Evolutionary conservation across 1,284 basidiomycete species (phyloP).

Genomic region (Fomitopsis schrenkii): DNA sequence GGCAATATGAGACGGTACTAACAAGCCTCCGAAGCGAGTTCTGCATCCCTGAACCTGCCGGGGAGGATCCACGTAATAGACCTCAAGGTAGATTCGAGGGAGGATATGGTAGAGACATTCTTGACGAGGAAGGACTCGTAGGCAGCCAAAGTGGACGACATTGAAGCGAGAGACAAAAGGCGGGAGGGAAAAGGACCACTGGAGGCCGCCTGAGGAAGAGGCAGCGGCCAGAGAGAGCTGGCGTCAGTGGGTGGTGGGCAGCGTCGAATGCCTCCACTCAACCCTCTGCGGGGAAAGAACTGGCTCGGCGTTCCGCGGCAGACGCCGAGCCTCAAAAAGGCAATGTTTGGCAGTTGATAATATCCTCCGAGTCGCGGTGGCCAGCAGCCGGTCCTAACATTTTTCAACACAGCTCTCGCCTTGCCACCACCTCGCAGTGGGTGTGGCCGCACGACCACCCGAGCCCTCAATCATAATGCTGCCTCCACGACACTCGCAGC

Average conservation of each 20-base stretch:
- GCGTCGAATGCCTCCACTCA: background rate
- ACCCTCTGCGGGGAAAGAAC: background rate
- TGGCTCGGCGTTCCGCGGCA: background rate
- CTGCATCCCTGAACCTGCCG: slow-evolving; percentile 95
- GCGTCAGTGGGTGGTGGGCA: slow-evolving; percentile 11
- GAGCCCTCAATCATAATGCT: background rate
- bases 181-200: slow-evolving; percentile 10
- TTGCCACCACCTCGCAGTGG: background rate
- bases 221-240: slow-evolving; percentile 9
- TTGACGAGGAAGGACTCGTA: slow-evolving; percentile 83
- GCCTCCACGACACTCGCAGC: background rate
- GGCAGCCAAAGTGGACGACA: slow-evolving; percentile 48
- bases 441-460: background rate
- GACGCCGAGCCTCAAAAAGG: background rate
- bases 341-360: background rate
- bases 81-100: slow-evolving; percentile 83
- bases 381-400: background rate
- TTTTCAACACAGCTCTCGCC: background rate
- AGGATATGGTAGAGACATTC: slow-evolving; percentile 82
- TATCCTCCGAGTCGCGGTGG: background rate
- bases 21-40: slow-evolving; percentile 89
- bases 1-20: slow-evolving; percentile 36
- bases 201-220: slow-evolving; percentile 18
- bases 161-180: slow-evolving; percentile 18
- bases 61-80: slow-evolving; percentile 94